phyloP scores from a whole-genome alignment of 805 yeast genomes.

The Metahyphopichia silvanorum region DNA sequence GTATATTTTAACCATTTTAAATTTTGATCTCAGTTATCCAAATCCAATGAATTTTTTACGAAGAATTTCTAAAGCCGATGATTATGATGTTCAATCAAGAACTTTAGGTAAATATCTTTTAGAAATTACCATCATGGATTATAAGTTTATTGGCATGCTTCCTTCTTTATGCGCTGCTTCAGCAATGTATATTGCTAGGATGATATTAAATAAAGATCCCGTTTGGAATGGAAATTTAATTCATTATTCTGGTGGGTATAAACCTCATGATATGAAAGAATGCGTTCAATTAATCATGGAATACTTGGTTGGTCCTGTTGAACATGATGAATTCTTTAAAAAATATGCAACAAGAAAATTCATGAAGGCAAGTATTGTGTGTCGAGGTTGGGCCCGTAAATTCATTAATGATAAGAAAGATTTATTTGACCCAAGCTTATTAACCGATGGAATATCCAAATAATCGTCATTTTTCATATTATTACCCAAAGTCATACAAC shows the following conservation, averaged over 20 bases:
- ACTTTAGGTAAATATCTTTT: conserved; percentile 81
- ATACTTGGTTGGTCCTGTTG: conserved; percentile 74
- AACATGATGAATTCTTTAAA: conserved; percentile 88
- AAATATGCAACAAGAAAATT: conserved; percentile 88
- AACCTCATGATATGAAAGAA: conserved; percentile 66
- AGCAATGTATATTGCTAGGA: conserved; percentile 80
- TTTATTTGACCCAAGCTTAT: conserved; percentile 22
- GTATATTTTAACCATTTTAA: conserved; percentile 65
- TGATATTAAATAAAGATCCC: conserved; percentile 59
- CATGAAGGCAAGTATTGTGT: conserved; percentile 77
- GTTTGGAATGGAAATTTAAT: conserved; percentile 86
- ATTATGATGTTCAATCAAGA: conserved; percentile 79
- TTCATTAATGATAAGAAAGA: conserved; percentile 44
- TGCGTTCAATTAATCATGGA: conserved; percentile 73
- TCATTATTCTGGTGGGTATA: conserved; percentile 89
- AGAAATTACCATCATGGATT: conserved; percentile 75
- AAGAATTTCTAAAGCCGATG: conserved; percentile 87
- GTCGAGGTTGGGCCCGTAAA: conserved; percentile 81
- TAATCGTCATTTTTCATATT: background rate
- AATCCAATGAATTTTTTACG: conserved; percentile 88
- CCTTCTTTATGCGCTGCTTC: conserved; percentile 86
- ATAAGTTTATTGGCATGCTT: conserved; percentile 64
- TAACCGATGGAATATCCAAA: conserved; percentile 1
- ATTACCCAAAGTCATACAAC: background rate
- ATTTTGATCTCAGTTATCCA: conserved; percentile 78